Evolutionary conservation across 1,139 yeast species (phyloP).

Genomic region (Suhomyces anneliseae): DNA sequence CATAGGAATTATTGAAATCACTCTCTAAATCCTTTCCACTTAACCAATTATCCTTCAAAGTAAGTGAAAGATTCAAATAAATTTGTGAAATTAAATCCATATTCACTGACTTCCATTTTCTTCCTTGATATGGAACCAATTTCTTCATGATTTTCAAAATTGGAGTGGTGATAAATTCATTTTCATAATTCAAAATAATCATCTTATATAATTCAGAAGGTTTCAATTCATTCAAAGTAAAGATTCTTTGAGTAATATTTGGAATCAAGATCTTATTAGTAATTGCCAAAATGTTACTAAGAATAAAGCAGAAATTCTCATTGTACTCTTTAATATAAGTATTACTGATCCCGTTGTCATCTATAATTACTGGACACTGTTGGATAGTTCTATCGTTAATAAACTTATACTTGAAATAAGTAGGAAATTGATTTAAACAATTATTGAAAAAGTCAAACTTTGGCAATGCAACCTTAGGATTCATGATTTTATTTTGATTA

Average conservation of each 20-base stretch:
- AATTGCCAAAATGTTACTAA: constrained; percentile 46
- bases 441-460: constrained; percentile 45
- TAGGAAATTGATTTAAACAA: constrained; percentile 29
- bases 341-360: constrained; percentile 29
- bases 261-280: constrained; percentile 47
- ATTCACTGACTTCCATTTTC: constrained; percentile 90
- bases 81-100: constrained; percentile 93
- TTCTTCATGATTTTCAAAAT: constrained; percentile 74
- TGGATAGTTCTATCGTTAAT: constrained; percentile 32
- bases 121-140: constrained; percentile 85
- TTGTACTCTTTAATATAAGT: constrained; percentile 37
- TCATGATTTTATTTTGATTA: constrained; percentile 43
- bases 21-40: constrained; percentile 79
- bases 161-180: constrained; percentile 63
- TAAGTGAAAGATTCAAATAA: constrained; percentile 70
- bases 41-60: constrained; percentile 84
- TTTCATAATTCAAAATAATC: constrained; percentile 53
- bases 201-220: constrained; percentile 52
- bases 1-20: constrained; percentile 75
- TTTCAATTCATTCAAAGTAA: constrained; percentile 55
- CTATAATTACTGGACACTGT: constrained; percentile 28
- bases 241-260: constrained; percentile 52
- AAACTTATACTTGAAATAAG: constrained; percentile 20
- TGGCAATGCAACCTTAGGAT: constrained; percentile 46
- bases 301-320: constrained; percentile 42